A percentile compares a stretch with the other conserved stretches of the same genome.
Evolutionary conservation across 1,139 yeast genomes (phyloP).

Genomic region (Suhomyces bokatorum): DNA sequence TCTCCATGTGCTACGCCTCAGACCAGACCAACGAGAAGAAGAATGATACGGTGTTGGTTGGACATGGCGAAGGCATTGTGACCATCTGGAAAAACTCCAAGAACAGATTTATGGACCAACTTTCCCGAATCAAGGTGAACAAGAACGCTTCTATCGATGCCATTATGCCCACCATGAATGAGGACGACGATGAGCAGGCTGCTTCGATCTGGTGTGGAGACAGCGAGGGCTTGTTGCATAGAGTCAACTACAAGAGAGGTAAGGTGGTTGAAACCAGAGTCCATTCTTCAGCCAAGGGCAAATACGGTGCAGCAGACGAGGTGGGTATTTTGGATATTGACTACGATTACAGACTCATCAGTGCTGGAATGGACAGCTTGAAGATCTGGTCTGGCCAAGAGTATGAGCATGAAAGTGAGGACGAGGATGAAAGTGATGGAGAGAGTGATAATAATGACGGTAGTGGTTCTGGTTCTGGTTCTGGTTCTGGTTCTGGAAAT

Average conservation of each 20-base stretch:
- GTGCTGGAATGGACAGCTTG: slow-evolving; percentile 80
- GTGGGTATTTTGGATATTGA: slow-evolving; percentile 78
- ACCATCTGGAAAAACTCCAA: slow-evolving; percentile 83
- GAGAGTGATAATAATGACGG: slow-evolving; percentile 1
- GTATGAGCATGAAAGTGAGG: slow-evolving; percentile 14
- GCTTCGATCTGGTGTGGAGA: slow-evolving; percentile 80
- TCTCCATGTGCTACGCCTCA: slow-evolving; percentile 66
- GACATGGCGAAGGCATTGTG: slow-evolving; percentile 90
- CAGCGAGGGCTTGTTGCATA: slow-evolving; percentile 74
- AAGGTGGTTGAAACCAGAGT: slow-evolving; percentile 64
- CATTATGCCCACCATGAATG: slow-evolving; percentile 72
- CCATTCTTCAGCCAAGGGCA: slow-evolving; percentile 56
- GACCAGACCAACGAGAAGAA: slow-evolving; percentile 50
- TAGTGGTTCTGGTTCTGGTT: too few relatives aligned
- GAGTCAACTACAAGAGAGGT: slow-evolving; percentile 66
- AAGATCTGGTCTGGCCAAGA: slow-evolving; percentile 62
- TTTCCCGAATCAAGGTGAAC: slow-evolving; percentile 71
- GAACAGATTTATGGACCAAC: slow-evolving; percentile 72
- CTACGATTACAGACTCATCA: slow-evolving; percentile 70
- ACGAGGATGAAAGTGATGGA: slow-evolving; percentile 8
- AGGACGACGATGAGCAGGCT: slow-evolving; percentile 52
- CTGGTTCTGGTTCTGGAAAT: too few relatives aligned
- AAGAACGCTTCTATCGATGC: slow-evolving; percentile 79
- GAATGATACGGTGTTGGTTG: slow-evolving; percentile 64
- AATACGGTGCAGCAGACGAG: slow-evolving; percentile 51